Percentiles rank a stretch among this genome's conserved stretches.
These are phyloP conservation scores for Paramecium sexaurelia DNA, from an alignment of 73 alveolate species.

Conservation along the genomic window DNA sequence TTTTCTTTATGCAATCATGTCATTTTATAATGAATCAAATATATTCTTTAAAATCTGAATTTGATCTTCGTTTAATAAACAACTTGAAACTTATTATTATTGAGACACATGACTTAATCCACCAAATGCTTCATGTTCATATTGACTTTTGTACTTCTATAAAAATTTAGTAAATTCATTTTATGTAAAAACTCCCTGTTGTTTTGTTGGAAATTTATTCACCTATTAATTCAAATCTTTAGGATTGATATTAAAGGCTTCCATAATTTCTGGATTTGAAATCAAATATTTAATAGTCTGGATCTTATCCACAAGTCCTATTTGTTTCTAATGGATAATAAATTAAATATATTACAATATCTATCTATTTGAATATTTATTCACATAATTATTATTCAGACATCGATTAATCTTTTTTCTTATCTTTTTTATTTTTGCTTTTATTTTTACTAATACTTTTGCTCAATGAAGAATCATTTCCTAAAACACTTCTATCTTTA, in stretches of 20 bases:
- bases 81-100: background rate
- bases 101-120: conserved; percentile 47
- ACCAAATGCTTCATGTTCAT: conserved; percentile 55
- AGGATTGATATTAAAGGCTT: conserved; percentile 25
- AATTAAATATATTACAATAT: background rate
- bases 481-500: conserved; percentile 3
- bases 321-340: background rate
- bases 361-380: conserved; percentile 5
- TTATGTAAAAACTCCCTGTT: background rate
- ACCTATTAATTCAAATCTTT: background rate
- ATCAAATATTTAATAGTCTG: background rate
- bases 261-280: conserved; percentile 49
- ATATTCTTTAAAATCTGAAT: conserved; percentile 28
- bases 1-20: conserved; percentile 41
- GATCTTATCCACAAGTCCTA: background rate
- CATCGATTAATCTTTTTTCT: background rate
- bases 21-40: conserved; percentile 44
- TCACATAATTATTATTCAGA: background rate
- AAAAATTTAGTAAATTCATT: background rate
- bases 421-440: background rate
- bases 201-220: conserved; percentile 45
- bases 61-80: conserved; percentile 37
- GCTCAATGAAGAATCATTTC: background rate
- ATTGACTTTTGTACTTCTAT: background rate
- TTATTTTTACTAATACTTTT: background rate